Evolutionary conservation across 2,329 filamentous ascomycete species (phyloP), one percentile per base, ranked within the genome.

Genomic region (Fonsecaea monophora): DNA sequence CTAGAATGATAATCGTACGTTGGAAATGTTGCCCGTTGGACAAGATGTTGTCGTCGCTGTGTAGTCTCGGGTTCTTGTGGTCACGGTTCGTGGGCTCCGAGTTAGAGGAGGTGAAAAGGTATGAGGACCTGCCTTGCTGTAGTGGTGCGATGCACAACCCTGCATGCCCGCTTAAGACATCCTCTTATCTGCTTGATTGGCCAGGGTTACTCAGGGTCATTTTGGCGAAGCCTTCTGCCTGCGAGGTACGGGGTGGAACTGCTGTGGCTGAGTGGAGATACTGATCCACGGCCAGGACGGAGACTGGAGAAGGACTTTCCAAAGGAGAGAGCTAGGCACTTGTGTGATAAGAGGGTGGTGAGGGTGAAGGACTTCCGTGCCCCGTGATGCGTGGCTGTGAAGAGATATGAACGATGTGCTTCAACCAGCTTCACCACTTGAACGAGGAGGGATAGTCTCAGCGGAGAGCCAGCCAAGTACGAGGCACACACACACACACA

Each of bases 21-120:
- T 50, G 45, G 45, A 25, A n/a, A 50, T 30, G 45, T 25, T 35
- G 34, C 21, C 53, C 53, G 53, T 35, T 56, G 30, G 25, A 30
- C 53, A 34, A 35, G 30, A 9, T 56, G 0, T 56, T 12, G 18
- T 56, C 6, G 37, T 40, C 25, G 25, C 2, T 25, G 25, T 25
- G 25, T 25, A 25, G 2, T 25, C 25, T 25, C 25, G 25, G 25
- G 25, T 25, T 25, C 37, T 40, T 13, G 38, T 42, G 40, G 40
- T 42, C 7, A n/a, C 18, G 40, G 40, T 25, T 25, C 45, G 18
- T 59, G 35, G n/a, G 45, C 18, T 50, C 45, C 45, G 21, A 12
- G 18, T 25, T 25, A 4, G 1, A 50, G 45, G 13, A 42, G 13
- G 40, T n/a, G 12, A 37, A 12, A 12, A 37, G 7, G 7, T 40